Evolutionary conservation across 805 yeast species (phyloP).

Genomic region (Zygoascus flipseniorum): DNA sequence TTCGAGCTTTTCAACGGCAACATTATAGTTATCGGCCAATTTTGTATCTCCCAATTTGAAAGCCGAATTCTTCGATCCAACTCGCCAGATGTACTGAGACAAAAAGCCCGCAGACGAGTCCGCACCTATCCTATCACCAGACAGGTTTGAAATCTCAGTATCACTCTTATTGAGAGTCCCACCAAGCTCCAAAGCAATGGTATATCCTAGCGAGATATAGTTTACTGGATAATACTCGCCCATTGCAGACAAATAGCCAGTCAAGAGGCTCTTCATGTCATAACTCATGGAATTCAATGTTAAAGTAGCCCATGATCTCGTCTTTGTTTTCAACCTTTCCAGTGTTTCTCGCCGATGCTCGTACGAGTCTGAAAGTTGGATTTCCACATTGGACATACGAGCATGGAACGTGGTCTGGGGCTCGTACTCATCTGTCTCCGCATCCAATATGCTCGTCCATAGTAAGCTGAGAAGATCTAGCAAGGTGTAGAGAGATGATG

Average conservation of each 20-base stretch:
- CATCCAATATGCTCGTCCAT: constrained; percentile 74
- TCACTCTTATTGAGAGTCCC: constrained; percentile 61
- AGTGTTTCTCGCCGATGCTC: constrained; percentile 68
- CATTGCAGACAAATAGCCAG: constrained; percentile 57
- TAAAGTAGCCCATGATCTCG: constrained; percentile 58
- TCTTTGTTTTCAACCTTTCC: constrained; percentile 45
- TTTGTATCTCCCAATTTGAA: constrained; percentile 1
- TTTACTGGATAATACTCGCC: constrained; percentile 31
- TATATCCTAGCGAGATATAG: constrained; percentile 66
- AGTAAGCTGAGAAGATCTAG: constrained; percentile 72
- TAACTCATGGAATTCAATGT: constrained; percentile 52
- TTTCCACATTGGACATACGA: constrained; percentile 38
- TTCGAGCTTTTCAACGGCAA: not conserved
- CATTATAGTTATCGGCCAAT: not conserved
- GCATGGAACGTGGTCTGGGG: constrained; percentile 63
- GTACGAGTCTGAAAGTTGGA: constrained; percentile 65
- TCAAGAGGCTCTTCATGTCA: constrained; percentile 73
- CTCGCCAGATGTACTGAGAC: constrained; percentile 70
- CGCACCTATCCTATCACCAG: constrained; percentile 30
- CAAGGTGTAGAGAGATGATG: constrained; percentile 61
- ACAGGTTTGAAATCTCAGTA: constrained; percentile 49
- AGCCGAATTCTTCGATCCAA: constrained; percentile 22
- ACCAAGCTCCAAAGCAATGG: constrained; percentile 87
- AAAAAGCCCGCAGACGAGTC: constrained; percentile 61
- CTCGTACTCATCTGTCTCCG: constrained; percentile 74